Conservation (phyloP, 2,329 filamentous ascomycete species). For the Diplodia seriata region DNA sequence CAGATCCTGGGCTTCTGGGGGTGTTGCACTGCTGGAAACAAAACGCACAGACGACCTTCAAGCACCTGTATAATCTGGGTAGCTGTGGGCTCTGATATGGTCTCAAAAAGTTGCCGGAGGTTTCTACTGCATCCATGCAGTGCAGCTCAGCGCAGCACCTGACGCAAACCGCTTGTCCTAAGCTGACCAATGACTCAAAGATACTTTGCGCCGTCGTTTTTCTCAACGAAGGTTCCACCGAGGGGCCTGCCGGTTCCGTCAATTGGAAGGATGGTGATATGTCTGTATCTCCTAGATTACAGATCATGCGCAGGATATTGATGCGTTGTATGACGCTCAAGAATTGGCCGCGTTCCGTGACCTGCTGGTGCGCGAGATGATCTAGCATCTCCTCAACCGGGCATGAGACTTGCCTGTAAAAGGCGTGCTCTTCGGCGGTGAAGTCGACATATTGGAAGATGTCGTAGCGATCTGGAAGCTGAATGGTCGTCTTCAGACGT, state of each 20-base stretch:
- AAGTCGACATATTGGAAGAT: slow-evolving; percentile 40
- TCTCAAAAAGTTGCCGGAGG: too few relatives aligned
- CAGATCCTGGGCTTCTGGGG: too few relatives aligned
- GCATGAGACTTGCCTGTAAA: neutral
- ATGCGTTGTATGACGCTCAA: neutral
- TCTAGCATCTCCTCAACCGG: neutral
- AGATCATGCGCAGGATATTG: slow-evolving; percentile 7
- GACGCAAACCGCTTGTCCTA: too few relatives aligned
- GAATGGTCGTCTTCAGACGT: slow-evolving; percentile 49
- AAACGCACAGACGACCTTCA: neutral
- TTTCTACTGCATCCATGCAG: too few relatives aligned
- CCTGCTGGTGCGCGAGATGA: neutral
- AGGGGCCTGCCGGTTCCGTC: too few relatives aligned
- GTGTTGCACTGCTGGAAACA: neutral
- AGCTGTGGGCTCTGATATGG: too few relatives aligned
- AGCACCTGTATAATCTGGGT: neutral
- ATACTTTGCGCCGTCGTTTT: too few relatives aligned
- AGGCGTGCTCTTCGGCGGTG: neutral
- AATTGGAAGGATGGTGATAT: too few relatives aligned
- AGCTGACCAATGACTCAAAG: too few relatives aligned
- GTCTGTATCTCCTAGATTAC: neutral
- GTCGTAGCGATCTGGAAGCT: slow-evolving; percentile 47
- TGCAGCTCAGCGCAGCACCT: too few relatives aligned
- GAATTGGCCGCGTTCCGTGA: neutral
- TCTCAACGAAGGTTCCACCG: too few relatives aligned